phyloP scores from a whole-genome alignment of 495 filamentous ascomycete species.

The Penicillium crystallinum region DNA sequence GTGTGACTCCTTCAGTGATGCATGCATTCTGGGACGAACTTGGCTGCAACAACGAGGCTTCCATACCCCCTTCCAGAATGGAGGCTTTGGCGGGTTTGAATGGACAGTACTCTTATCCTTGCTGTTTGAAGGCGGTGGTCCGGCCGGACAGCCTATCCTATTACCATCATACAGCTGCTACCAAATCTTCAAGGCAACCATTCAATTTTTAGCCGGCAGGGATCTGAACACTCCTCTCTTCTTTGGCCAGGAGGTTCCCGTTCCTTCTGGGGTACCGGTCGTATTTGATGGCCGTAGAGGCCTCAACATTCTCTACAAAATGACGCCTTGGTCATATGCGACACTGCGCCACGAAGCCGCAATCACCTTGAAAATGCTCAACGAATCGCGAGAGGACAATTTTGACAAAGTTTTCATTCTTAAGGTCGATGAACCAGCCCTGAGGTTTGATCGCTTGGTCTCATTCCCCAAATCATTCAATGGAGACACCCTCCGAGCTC shows the following conservation, averaged over 20 bases:
- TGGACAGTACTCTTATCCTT: conserved; percentile 77
- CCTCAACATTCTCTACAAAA: conserved; percentile 85
- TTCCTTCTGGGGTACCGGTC: conserved; percentile 38
- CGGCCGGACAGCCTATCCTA: conserved; percentile 62
- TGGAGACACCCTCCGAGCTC: conserved; percentile 25
- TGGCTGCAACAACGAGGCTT: conserved; percentile 91
- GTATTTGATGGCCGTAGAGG: conserved; percentile 62
- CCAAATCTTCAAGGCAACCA: conserved; percentile 85
- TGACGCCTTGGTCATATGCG: conserved; percentile 79
- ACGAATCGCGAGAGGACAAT: conserved; percentile 67
- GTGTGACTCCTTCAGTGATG: conserved; percentile 70
- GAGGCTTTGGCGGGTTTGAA: conserved; percentile 92
- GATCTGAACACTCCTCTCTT: conserved; percentile 64
- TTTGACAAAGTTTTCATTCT: conserved; percentile 80
- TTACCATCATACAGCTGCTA: conserved; percentile 80
- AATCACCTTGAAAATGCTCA: conserved; percentile 64
- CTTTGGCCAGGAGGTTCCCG: conserved; percentile 35
- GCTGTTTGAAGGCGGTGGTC: conserved; percentile 68
- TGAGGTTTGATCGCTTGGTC: conserved; percentile 64
- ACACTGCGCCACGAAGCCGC: conserved; percentile 66
- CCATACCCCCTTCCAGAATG: conserved; percentile 55
- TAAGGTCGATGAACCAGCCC: conserved; percentile 59
- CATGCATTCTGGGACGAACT: conserved; percentile 75
- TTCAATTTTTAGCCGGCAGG: conserved; percentile 74
- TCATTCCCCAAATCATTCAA: conserved; percentile 27